Evolutionary conservation across 2,329 filamentous ascomycete genomes (phyloP).

Genomic region (Phyllosticta capitalensis): DNA sequence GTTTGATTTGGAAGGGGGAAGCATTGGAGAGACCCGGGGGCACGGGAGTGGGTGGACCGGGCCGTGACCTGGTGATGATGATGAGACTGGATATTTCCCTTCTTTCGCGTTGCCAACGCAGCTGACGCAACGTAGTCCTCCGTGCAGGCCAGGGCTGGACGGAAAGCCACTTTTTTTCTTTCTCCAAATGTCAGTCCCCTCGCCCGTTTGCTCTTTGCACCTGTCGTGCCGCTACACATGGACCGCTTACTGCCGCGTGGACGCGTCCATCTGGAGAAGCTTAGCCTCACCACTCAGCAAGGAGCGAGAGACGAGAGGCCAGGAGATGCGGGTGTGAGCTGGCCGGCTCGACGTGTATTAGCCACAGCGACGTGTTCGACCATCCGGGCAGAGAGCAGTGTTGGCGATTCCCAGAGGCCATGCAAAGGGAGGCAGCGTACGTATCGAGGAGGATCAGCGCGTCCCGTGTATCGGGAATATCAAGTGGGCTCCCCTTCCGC

Average conservation of each 20-base stretch:
- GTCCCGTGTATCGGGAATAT: too few species aligned
- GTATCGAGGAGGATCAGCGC: neutral
- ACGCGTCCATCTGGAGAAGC: neutral
- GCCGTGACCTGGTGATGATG: slow-evolving; percentile 1
- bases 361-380: neutral
- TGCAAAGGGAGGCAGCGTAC: neutral
- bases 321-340: slow-evolving; percentile 9
- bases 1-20: slow-evolving; percentile 10
- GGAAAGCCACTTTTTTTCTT: neutral
- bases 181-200: neutral
- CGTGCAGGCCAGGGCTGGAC: neutral
- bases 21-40: neutral
- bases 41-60: slow-evolving; percentile 7
- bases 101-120: slow-evolving; percentile 5
- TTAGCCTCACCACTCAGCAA: neutral
- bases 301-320: neutral
- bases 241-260: neutral
- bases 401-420: too few species aligned
- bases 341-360: slow-evolving; percentile 9
- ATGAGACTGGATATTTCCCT: neutral
- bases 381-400: neutral
- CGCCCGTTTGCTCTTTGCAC: neutral
- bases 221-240: neutral
- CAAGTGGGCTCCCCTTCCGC: too few species aligned
- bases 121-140: slow-evolving; percentile 7